Evolutionary conservation across 805 yeast genomes (phyloP).

Genomic region (Cyberlindnera euphorbiiphila): DNA sequence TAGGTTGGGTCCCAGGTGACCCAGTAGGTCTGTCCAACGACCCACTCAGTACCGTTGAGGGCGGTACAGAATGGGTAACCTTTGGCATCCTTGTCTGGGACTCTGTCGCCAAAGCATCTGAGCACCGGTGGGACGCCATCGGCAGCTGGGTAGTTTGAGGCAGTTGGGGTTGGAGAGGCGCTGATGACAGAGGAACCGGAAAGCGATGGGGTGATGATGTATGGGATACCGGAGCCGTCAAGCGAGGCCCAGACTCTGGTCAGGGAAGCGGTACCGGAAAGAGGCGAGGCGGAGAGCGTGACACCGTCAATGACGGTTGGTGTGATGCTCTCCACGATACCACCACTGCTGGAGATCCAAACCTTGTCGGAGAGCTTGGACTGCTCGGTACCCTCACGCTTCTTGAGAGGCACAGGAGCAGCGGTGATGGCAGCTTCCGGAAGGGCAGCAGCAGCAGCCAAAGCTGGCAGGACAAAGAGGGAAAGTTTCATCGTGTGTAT

Average conservation of each 20-base stretch:
- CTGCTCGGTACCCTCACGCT: conserved; percentile 22
- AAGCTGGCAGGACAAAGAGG: conserved; percentile 11
- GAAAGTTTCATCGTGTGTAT: conserved; percentile 13
- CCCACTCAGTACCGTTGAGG: conserved; percentile 38
- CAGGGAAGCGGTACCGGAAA: conserved; percentile 27
- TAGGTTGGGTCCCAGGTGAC: conserved; percentile 45
- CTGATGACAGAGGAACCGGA: conserved; percentile 32
- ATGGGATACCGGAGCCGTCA: conserved; percentile 43
- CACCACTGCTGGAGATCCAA: conserved; percentile 36
- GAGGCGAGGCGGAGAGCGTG: conserved; percentile 39
- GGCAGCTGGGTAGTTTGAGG: conserved; percentile 31
- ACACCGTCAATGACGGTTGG: conserved; percentile 48
- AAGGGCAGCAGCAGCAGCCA: conserved; percentile 25
- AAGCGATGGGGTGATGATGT: conserved; percentile 38
- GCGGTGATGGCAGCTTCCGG: conserved; percentile 21
- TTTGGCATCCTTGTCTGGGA: conserved; percentile 29
- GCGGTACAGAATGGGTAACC: conserved; percentile 42
- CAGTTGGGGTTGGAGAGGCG: conserved; percentile 42
- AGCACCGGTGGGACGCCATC: conserved; percentile 42
- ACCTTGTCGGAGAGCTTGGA: conserved; percentile 24
- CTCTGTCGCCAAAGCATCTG: conserved; percentile 41
- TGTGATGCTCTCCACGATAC: conserved; percentile 40
- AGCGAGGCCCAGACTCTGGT: conserved; percentile 40
- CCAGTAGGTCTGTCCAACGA: conserved; percentile 47
- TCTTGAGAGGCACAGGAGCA: conserved; percentile 21